Evolutionary conservation across 2,329 filamentous ascomycete genomes (phyloP).

Genomic region (Pseudopyrenochaeta lycopersici): DNA sequence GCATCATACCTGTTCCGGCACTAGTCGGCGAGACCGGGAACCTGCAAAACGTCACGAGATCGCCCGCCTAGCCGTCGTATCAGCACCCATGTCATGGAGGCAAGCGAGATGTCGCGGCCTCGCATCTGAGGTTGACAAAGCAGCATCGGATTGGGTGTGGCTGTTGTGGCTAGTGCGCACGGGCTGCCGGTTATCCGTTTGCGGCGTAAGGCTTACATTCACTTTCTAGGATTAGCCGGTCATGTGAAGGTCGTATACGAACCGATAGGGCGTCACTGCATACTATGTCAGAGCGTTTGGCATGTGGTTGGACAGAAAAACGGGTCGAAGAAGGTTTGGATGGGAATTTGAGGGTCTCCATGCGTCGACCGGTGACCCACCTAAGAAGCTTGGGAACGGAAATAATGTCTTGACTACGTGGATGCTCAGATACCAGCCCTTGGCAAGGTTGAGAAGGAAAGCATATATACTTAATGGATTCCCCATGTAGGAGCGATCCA

Average conservation of each 20-base stretch:
- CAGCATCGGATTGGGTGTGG: constrained; percentile 34
- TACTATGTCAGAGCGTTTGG: constrained; percentile 7
- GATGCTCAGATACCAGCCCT: constrained; percentile 8
- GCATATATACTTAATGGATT: constrained; percentile 18
- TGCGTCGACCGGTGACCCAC: constrained; percentile 17
- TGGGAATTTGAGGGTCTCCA: constrained; percentile 7
- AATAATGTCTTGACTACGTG: constrained; percentile 16
- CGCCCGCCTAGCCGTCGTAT: constrained; percentile 13
- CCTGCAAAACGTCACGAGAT: constrained; percentile 17
- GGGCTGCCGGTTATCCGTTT: constrained; percentile 24
- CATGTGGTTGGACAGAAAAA: constrained; percentile 15
- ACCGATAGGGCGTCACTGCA: constrained; percentile 19
- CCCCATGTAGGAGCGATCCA: constrained; percentile 13
- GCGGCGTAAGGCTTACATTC: constrained; percentile 33
- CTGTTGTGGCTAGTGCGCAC: constrained; percentile 38
- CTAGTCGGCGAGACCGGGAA: constrained; percentile 24
- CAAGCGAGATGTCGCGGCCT: constrained; percentile 20
- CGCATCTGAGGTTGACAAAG: constrained; percentile 3
- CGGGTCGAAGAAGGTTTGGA: constrained; percentile 9
- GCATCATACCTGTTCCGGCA: constrained; percentile 4
- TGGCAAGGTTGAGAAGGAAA: constrained; percentile 10
- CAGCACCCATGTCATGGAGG: constrained; percentile 29
- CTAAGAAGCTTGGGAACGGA: constrained; percentile 23
- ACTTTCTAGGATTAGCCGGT: constrained; percentile 15
- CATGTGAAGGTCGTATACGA: constrained; percentile 22